Percentiles rank a stretch among this genome's conserved stretches.
Conservation (phyloP, 306 rosid species). For the Quercus engelmannii region DNA sequence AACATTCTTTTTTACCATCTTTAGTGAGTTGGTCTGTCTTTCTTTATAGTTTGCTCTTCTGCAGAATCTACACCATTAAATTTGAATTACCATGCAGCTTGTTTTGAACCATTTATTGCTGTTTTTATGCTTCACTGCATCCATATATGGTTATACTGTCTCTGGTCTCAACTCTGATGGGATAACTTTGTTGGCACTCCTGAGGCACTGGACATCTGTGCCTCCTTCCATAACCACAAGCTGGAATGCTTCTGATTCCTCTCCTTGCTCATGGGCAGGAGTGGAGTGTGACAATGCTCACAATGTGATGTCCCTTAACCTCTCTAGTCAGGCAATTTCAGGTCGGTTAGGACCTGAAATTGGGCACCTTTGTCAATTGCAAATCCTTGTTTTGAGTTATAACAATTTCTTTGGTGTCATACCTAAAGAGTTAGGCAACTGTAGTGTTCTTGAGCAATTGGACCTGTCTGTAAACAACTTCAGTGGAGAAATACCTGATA, state of each 20-base stretch:
- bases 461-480: conserved; percentile 43
- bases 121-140: conserved; percentile 31
- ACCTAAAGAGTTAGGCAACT: conserved; percentile 43
- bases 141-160: conserved; percentile 3
- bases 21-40: background rate
- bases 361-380: conserved; percentile 36
- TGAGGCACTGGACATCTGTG: conserved; percentile 40
- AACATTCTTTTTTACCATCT: background rate
- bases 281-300: conserved; percentile 45
- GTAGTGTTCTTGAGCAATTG: conserved; percentile 36
- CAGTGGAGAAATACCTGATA: conserved; percentile 46
- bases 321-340: conserved; percentile 37
- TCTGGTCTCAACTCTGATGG: conserved; percentile 64
- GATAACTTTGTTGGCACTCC: conserved; percentile 45
- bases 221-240: conserved; percentile 40
- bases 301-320: conserved; percentile 48
- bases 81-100: conserved; percentile 20
- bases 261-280: conserved; percentile 81
- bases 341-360: conserved; percentile 64
- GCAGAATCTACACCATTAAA: background rate
- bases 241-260: conserved; percentile 62
- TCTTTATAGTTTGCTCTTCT: background rate
- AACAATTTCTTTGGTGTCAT: conserved; percentile 44
- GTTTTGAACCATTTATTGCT: conserved; percentile 19
- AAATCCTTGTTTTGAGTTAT: conserved; percentile 24